Conservation (phyloP, 2,329 filamentous ascomycete species). For the Xylariaceae sp. region DNA sequence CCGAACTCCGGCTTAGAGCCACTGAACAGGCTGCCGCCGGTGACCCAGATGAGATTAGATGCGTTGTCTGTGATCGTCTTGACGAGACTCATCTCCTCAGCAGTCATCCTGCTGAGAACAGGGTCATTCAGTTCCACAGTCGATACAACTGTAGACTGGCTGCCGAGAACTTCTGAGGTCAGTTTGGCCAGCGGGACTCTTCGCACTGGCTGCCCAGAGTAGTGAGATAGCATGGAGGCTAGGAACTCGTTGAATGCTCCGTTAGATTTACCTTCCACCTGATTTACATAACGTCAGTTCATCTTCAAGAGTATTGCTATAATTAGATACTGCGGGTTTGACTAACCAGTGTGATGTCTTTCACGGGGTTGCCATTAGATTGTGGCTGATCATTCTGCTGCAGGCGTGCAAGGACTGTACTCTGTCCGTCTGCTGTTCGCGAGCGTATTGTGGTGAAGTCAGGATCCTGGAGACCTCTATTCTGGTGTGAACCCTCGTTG, state of each 20-base stretch:
- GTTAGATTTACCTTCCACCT: background rate
- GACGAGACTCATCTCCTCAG: constrained; percentile 14
- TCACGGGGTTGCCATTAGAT: background rate
- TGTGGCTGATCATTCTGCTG: background rate
- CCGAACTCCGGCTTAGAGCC: constrained; percentile 11
- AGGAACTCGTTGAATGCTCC: background rate
- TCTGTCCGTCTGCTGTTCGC: background rate
- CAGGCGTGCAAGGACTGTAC: background rate
- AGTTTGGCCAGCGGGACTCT: background rate
- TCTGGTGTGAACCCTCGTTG: background rate
- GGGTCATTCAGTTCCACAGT: constrained; percentile 8
- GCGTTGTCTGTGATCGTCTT: constrained; percentile 19
- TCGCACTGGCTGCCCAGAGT: background rate
- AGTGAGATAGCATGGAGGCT: background rate
- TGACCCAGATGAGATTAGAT: constrained; percentile 17
- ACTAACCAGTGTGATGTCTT: background rate
- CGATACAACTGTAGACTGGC: background rate
- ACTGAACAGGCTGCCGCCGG: constrained; percentile 3
- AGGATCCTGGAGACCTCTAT: background rate
- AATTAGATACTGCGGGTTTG: background rate
- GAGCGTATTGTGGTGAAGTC: background rate
- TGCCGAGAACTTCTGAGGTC: background rate
- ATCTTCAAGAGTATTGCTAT: background rate
- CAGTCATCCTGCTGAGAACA: constrained; percentile 8
- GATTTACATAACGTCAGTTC: background rate